Evolutionary conservation across 805 yeast genomes (phyloP).

Genomic region (Metschnikowia drakensbergensis): DNA sequence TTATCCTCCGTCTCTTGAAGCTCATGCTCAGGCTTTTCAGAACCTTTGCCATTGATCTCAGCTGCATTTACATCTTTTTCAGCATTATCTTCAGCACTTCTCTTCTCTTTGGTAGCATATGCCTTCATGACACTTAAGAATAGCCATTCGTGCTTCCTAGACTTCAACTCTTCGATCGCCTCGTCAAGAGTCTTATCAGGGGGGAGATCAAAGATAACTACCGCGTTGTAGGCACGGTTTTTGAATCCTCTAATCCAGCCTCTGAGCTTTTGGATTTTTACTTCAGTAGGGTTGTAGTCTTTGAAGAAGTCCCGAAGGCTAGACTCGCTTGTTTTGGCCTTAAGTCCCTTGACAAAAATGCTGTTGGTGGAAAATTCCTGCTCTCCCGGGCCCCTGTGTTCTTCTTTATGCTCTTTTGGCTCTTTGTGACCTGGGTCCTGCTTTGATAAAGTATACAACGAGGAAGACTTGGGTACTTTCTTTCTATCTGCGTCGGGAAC

Average conservation of each 20-base stretch:
- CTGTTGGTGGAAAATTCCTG: conserved; percentile 39
- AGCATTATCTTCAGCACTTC: background rate
- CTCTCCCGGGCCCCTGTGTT: background rate
- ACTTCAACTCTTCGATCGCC: conserved; percentile 41
- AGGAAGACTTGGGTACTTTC: background rate
- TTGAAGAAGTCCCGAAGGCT: conserved; percentile 41
- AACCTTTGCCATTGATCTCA: background rate
- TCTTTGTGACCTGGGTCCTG: conserved; percentile 2
- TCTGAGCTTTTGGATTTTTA: conserved; percentile 43
- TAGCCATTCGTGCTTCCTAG: conserved; percentile 18
- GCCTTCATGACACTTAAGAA: conserved; percentile 7
- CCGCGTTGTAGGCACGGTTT: conserved; percentile 46
- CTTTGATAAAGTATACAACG: conserved; percentile 1
- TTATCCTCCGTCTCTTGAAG: background rate
- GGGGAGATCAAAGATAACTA: conserved; percentile 39
- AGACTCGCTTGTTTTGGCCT: conserved; percentile 38
- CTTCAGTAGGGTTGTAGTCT: conserved; percentile 44
- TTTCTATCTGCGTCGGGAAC: conserved; percentile 8
- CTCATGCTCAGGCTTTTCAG: background rate
- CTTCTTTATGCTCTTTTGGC: conserved; percentile 5
- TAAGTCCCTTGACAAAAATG: conserved; percentile 41
- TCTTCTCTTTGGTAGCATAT: conserved; percentile 7
- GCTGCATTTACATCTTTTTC: background rate
- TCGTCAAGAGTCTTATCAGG: conserved; percentile 38
- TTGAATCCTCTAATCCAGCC: conserved; percentile 27